A percentile compares a stretch with the other conserved stretches of the same genome.
Conservation (phyloP, 1,284 basidiomycete species). For the Microbotryomycetes sp. region DNA sequence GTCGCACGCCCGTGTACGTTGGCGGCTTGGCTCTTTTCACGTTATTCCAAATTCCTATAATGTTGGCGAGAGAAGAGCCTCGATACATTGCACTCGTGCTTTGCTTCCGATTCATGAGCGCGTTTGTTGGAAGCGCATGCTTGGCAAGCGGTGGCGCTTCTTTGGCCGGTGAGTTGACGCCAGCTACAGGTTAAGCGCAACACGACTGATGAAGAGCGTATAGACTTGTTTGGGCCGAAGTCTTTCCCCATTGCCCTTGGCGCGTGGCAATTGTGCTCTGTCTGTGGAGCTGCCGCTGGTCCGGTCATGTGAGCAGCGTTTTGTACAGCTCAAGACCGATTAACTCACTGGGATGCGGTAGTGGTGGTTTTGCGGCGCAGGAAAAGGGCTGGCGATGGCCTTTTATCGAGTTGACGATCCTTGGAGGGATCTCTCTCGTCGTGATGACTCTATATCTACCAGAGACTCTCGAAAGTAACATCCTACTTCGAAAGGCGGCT, state of each 20-base stretch:
- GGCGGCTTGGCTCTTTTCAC: background rate
- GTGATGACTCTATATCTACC: background rate
- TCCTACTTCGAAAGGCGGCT: background rate
- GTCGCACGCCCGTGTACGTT: background rate
- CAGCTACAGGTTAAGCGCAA: background rate
- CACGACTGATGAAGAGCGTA: background rate
- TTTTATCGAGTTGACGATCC: background rate
- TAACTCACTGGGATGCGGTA: background rate
- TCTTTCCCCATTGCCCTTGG: background rate
- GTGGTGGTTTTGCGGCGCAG: background rate
- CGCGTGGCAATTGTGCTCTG: conserved; percentile 8
- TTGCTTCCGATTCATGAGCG: background rate
- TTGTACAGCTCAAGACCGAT: background rate
- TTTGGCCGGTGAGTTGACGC: background rate
- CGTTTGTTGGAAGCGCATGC: background rate
- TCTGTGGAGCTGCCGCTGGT: conserved; percentile 13
- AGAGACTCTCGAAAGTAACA: background rate
- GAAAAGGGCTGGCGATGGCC: background rate
- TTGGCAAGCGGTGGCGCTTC: background rate
- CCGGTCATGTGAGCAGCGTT: conserved; percentile 2
- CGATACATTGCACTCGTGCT: background rate
- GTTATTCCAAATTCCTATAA: background rate
- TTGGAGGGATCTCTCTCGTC: background rate
- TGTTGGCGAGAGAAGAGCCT: too few relatives aligned
- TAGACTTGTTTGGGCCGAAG: background rate